Conservation (phyloP, 2,329 filamentous ascomycete species). For the Fusarium guadeloupense region DNA sequence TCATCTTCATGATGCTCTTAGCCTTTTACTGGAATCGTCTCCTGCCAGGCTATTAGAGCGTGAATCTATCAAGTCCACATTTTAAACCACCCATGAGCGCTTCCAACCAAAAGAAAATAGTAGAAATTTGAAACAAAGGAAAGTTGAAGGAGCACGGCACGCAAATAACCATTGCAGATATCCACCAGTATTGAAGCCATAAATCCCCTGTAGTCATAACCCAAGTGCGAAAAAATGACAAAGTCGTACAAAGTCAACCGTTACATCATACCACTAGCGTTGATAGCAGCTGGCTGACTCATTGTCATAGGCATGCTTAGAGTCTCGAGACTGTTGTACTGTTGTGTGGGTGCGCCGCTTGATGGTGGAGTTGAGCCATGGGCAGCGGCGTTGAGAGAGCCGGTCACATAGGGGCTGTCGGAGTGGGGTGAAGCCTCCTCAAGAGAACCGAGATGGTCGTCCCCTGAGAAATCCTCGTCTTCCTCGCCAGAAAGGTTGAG, state of each 20-base stretch:
- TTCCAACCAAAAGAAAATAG: conserved; percentile 36
- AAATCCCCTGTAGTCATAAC: conserved; percentile 44
- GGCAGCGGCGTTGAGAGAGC: conserved; percentile 59
- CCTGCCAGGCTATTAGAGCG: conserved; percentile 23
- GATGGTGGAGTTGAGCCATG: conserved; percentile 44
- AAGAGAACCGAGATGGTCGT: conserved; percentile 82
- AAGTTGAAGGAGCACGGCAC: conserved; percentile 33
- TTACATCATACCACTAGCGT: conserved; percentile 58
- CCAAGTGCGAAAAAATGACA: conserved; percentile 40
- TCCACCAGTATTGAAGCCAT: conserved; percentile 41
- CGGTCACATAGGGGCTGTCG: conserved; percentile 68
- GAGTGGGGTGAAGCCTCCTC: conserved; percentile 81
- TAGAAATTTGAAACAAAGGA: conserved; percentile 40
- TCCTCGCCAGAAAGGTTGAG: conserved; percentile 81
- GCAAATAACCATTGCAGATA: conserved; percentile 34
- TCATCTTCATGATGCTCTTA: conserved; percentile 26
- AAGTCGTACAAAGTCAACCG: conserved; percentile 35
- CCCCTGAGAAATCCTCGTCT: conserved; percentile 82
- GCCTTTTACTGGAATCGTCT: conserved; percentile 9
- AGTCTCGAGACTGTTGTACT: conserved; percentile 67
- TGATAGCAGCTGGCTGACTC: conserved; percentile 61
- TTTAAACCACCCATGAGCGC: conserved; percentile 42
- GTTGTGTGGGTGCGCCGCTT: conserved; percentile 45
- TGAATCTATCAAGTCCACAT: conserved; percentile 41
- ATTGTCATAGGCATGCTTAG: conserved; percentile 73